Base-by-base conservation (phyloP, 768 basidiomycete genomes). In the Russula olivacea region DNA sequence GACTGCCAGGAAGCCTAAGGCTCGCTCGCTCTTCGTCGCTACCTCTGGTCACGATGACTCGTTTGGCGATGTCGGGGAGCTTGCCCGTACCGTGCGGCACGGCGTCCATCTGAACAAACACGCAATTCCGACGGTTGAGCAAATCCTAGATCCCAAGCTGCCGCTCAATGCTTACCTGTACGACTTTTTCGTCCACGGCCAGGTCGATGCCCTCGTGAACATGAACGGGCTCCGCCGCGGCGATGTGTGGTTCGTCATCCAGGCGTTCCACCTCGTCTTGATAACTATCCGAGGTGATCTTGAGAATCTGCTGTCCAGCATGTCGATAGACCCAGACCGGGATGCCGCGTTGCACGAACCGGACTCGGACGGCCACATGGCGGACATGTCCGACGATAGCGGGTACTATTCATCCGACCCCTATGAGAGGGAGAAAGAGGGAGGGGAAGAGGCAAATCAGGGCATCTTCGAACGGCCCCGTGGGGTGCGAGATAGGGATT, bases 111-210 rank as follows among this genome's bases (percentile, higher is more conserved):
- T 89, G 7, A 81, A 84, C 68, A 78, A 79, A 66, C 77, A 86
- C 68, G 81, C 81, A 0, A 83, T 86, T 17, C 88, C 88, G 5
- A 81, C 83, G 1, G 69, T 87, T 68, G 72, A 71, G 25, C 66
- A 58, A 60, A 76, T 73, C 71, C 76, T 69, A 51, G 40, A 68
- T 32, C 64, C 40, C 23, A 61, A 50, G 11, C 68, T 66, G 3
- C 58, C 69, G 14, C 67, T 70, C 53, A 67, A 72, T 53, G 67
- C 69, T 0, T 87, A 87, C 68, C 71, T 89, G 17, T 73, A 81
- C 50, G 88, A 90, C 68, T 90, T 88, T 72, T 88, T 81, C 69
- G 78, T 70, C 0, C 88, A 89, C 61, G 88, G 87, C 0, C 84
- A 85, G 68, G 73, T 75, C 8, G 69, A 72, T 2, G 74, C 82